Base-by-base conservation (phyloP, 1,139 yeast genomes). In the Geotrichum carabidarum region DNA sequence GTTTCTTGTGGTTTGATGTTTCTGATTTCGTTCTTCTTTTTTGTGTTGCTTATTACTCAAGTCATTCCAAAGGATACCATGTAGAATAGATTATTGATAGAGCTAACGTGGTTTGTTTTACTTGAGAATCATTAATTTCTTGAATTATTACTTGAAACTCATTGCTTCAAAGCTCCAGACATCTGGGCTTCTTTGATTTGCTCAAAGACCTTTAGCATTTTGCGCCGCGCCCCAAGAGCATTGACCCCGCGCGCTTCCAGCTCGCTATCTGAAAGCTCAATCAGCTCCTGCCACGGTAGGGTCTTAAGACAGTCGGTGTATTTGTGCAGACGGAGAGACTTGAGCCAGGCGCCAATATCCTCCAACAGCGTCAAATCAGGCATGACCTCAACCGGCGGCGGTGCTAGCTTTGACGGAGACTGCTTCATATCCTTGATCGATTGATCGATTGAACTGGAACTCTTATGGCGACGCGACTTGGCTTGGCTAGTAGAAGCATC, bases 221-320 rank as follows among this genome's bases (percentile, higher is more conserved):
- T 93, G 58, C 97, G 80, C 61, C 99, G 78, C 0, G 99, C 99
- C 7, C 99, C 99, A 61, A 93, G 78, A 0, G 99, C 98, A 61
- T 83, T 80, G 48, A 93, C 96, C 5, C 99, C 99, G 58, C 83
- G 78, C 4, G 77, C 77, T 62, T 85, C 91, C 64, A 94, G 76
- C 56, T 82, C 80, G 2, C 72, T 78, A 65, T 91, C 96, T 58
- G 76, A 77, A 61, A 87, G 75, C 62, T 80, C 81, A 56, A 93
- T 79, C 73, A 93, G 77, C 51, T 86, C 86, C 59, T 78, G 75
- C 99, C 99, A 93, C 32, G 79, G 77, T 60, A 84, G 75, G 61
- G 82, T 84, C 66, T 84, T 82, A 61, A 93, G 76, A 56, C 86
- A 85, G 32, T 84, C 93, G 4, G 98, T 91, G 72, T 93, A 93